These are phyloP conservation scores for Trypanosoma brucei DNA, from an alignment of 208 protist species.

Conservation along the genomic window DNA sequence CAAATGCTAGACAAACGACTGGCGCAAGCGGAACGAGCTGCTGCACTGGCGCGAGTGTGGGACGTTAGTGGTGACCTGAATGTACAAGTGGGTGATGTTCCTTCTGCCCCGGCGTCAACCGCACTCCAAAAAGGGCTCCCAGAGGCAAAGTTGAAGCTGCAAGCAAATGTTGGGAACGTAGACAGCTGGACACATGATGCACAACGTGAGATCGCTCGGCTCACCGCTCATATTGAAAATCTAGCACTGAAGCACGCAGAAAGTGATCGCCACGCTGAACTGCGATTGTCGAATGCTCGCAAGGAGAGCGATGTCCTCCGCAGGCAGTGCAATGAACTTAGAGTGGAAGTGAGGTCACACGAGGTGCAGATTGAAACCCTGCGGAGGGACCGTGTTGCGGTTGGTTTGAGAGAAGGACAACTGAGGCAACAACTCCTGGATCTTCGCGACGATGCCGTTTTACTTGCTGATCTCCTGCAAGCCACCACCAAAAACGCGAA, in stretches of 20 bases:
- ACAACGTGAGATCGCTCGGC: constrained; percentile 32
- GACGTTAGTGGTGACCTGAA: constrained; percentile 17
- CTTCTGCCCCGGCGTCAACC: neutral
- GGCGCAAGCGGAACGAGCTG: constrained; percentile 58
- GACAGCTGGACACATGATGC: constrained; percentile 45
- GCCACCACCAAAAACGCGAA: constrained; percentile 50
- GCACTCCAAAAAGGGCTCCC: neutral
- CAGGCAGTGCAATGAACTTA: constrained; percentile 9
- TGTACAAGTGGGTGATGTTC: neutral
- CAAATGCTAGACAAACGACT: constrained; percentile 66
- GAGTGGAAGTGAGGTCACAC: constrained; percentile 7
- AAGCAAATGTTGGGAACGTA: constrained; percentile 23
- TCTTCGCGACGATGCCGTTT: constrained; percentile 61
- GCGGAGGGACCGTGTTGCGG: constrained; percentile 29
- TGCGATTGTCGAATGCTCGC: constrained; percentile 43
- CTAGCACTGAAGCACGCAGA: constrained; percentile 52
- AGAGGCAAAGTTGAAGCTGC: neutral
- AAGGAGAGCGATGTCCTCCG: constrained; percentile 43
- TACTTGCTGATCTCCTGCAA: constrained; percentile 65
- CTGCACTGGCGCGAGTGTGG: constrained; percentile 32
- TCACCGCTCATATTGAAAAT: constrained; percentile 43
- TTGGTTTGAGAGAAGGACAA: constrained; percentile 26
- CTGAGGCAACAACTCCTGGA: constrained; percentile 48
- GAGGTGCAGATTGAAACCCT: constrained; percentile 34
- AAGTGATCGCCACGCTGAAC: constrained; percentile 35